Conservation (phyloP, 2,329 filamentous ascomycete species). For the Aspergillus brunneoviolaceus region DNA sequence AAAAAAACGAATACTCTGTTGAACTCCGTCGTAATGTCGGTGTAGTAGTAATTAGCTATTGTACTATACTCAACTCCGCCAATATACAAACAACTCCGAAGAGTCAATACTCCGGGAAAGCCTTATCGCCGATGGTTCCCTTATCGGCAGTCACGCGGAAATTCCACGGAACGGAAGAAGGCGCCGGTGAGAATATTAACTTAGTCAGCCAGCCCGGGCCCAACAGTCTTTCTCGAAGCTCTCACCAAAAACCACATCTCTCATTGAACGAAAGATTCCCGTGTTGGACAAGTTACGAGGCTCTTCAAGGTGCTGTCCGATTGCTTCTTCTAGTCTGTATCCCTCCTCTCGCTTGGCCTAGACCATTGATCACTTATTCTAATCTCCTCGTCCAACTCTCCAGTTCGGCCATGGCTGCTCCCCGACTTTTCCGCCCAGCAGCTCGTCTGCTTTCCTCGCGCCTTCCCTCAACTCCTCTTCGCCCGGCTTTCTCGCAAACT, state of each 20-base stretch:
- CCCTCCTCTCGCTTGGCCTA: constrained; percentile 11
- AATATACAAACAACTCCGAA: neutral
- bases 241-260: constrained; percentile 25
- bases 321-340: constrained; percentile 12
- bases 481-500: constrained; percentile 55
- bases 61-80: neutral
- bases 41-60: neutral
- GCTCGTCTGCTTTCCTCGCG: constrained; percentile 61
- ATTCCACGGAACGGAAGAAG: constrained; percentile 28
- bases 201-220: constrained; percentile 32
- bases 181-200: constrained; percentile 35
- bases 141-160: constrained; percentile 14
- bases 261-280: constrained; percentile 12
- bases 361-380: constrained; percentile 18
- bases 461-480: constrained; percentile 50
- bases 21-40: neutral
- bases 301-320: constrained; percentile 4
- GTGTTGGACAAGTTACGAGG: constrained; percentile 7
- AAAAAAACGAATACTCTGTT: neutral
- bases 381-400: constrained; percentile 24
- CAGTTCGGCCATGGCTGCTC: constrained; percentile 55
- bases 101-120: neutral
- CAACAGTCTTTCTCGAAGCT: constrained; percentile 35
- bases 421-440: constrained; percentile 64
- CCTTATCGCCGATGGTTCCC: neutral